A percentile compares a stretch with the other conserved stretches of the same genome.
These are phyloP conservation scores for Acanthamoeba pearcei DNA, from an alignment of 208 protist species.

Conservation along the genomic window DNA sequence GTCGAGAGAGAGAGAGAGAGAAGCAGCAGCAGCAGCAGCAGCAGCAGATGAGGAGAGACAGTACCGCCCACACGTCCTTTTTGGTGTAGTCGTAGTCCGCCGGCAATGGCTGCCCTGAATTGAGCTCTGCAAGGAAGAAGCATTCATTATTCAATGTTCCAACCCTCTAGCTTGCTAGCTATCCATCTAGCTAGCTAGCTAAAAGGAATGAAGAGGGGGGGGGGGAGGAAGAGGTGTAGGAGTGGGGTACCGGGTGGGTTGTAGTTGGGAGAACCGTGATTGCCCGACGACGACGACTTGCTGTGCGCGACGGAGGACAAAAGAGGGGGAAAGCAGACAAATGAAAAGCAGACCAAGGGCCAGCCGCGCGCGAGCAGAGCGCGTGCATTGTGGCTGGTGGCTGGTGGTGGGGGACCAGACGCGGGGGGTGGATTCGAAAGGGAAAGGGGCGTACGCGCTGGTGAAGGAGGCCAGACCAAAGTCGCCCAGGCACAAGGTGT, in stretches of 20 bases:
- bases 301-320: neutral
- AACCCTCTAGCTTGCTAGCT: too few relatives aligned
- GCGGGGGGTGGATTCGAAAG: too few relatives aligned
- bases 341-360: too few relatives aligned
- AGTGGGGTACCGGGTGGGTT: slow-evolving; percentile 3
- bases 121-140: neutral
- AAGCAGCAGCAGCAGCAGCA: neutral
- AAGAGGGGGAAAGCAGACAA: neutral
- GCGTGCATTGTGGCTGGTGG: too few relatives aligned
- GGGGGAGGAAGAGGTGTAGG: neutral
- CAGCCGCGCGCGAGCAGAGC: too few relatives aligned
- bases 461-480: slow-evolving; percentile 59
- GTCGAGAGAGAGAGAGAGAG: too few relatives aligned
- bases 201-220: neutral
- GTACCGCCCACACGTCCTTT: slow-evolving; percentile 68
- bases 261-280: slow-evolving; percentile 67
- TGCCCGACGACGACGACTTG: neutral
- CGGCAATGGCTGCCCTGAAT: neutral
- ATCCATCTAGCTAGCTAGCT: too few relatives aligned
- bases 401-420: too few relatives aligned
- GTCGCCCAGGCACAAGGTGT: slow-evolving; percentile 26
- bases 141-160: too few relatives aligned
- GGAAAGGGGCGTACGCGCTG: neutral
- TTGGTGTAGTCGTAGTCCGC: slow-evolving; percentile 38
- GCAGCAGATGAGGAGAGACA: neutral